Percentiles rank a stretch among this genome's conserved stretches.
Conservation (phyloP, 1,139 yeast genomes). For the Pichia sp. region DNA sequence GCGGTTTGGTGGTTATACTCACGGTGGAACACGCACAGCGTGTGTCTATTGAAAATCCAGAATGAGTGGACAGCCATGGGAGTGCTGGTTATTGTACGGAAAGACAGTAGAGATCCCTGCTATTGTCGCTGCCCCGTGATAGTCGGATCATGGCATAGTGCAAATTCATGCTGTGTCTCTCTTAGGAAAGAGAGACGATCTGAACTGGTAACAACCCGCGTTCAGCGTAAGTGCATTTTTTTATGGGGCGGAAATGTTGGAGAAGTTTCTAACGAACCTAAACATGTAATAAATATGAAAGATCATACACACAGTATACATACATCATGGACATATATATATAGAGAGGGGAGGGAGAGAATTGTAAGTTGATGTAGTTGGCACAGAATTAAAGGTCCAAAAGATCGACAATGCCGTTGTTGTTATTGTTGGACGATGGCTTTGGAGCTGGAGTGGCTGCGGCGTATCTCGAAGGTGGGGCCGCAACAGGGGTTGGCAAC, state of each 20-base stretch:
- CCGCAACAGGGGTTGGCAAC: slow-evolving; percentile 1
- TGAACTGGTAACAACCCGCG: too few relatives aligned
- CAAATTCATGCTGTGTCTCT: too few relatives aligned
- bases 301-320: background rate
- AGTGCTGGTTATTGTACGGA: too few relatives aligned
- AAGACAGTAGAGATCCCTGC: too few relatives aligned
- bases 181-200: too few relatives aligned
- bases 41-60: slow-evolving; percentile 86
- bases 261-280: background rate
- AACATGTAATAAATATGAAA: background rate
- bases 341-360: background rate
- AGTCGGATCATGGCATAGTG: too few relatives aligned
- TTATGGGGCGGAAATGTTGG: background rate
- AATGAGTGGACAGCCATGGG: slow-evolving; percentile 67
- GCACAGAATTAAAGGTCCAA: slow-evolving; percentile 36
- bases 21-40: slow-evolving; percentile 65
- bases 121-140: too few relatives aligned
- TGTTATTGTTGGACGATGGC: background rate
- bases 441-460: slow-evolving; percentile 11
- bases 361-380: background rate
- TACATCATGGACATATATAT: background rate
- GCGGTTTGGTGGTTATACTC: slow-evolving; percentile 41
- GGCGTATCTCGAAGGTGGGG: background rate
- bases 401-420: slow-evolving; percentile 36
- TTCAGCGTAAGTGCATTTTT: too few relatives aligned